Evolutionary conservation across 2,329 filamentous ascomycete species (phyloP).

Genomic region (Cladosporium sp.): DNA sequence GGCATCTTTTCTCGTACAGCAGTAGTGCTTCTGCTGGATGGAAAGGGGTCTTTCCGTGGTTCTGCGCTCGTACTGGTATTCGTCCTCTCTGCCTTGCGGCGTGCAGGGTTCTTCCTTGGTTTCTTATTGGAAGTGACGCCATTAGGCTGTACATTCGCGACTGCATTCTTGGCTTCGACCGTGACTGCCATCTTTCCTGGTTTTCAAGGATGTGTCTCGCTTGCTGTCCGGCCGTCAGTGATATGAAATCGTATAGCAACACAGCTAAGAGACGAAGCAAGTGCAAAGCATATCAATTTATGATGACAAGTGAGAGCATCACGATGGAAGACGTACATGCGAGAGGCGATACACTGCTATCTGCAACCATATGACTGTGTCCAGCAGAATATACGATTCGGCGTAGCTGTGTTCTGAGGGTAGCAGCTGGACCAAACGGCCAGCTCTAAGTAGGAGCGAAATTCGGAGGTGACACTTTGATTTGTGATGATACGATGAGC

Average conservation of each 20-base stretch:
- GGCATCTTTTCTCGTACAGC: not conserved
- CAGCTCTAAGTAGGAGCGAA: too few relatives aligned
- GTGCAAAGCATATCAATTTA: too few relatives aligned
- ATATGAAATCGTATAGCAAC: not conserved
- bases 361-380: too few relatives aligned
- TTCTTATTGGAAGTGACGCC: slow-evolving; percentile 7
- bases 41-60: not conserved
- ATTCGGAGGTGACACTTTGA: too few relatives aligned
- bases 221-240: not conserved
- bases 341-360: too few relatives aligned
- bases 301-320: too few relatives aligned
- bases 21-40: not conserved
- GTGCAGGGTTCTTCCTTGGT: slow-evolving; percentile 20
- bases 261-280: too few relatives aligned
- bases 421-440: too few relatives aligned
- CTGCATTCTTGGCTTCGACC: not conserved
- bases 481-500: too few relatives aligned
- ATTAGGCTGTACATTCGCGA: not conserved
- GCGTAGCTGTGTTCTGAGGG: too few relatives aligned
- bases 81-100: slow-evolving; percentile 19
- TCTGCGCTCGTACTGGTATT: not conserved
- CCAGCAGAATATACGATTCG: too few relatives aligned
- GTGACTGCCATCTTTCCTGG: not conserved
- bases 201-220: not conserved
- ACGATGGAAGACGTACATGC: too few relatives aligned